Conservation (phyloP, 2,329 filamentous ascomycete genomes). For the Fusarium redolens region DNA sequence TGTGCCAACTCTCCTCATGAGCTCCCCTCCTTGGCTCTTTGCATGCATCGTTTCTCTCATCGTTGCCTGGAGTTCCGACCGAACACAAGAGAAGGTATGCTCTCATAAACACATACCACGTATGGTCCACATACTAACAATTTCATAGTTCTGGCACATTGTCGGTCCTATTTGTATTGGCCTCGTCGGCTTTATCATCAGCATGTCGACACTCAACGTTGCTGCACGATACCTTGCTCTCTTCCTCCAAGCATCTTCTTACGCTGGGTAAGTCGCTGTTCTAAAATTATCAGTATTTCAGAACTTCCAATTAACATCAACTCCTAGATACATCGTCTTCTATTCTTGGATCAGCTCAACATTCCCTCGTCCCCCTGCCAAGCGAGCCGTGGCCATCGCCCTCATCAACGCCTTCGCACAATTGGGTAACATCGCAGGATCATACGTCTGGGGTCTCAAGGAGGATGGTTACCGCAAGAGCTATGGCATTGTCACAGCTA, state of each 20-base stretch:
- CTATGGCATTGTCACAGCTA: conserved; percentile 72
- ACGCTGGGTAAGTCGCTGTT: conserved; percentile 53
- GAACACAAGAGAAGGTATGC: conserved; percentile 62
- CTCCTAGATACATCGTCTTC: conserved; percentile 62
- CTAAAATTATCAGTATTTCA: fast-evolving
- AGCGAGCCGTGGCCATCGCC: conserved; percentile 70
- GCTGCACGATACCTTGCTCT: conserved; percentile 70
- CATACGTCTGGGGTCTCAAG: conserved; percentile 70
- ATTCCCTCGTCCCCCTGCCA: conserved; percentile 68
- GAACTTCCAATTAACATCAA: background rate
- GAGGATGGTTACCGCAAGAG: conserved; percentile 72
- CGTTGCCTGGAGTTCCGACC: conserved; percentile 67
- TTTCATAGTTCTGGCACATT: conserved; percentile 65
- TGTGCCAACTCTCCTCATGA: conserved; percentile 66
- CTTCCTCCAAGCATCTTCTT: conserved; percentile 68
- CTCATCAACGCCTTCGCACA: conserved; percentile 70
- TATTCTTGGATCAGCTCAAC: conserved; percentile 69
- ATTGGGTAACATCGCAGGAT: conserved; percentile 69
- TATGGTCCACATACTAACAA: background rate
- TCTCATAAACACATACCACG: background rate
- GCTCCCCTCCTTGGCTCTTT: conserved; percentile 69
- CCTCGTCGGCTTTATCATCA: conserved; percentile 67
- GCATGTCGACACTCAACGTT: conserved; percentile 66
- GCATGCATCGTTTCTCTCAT: conserved; percentile 65
- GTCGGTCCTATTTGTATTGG: conserved; percentile 63